Evolutionary conservation across 2,329 filamentous ascomycete species (phyloP).

Genomic region (Immersiporthe knoxdaviesiana): DNA sequence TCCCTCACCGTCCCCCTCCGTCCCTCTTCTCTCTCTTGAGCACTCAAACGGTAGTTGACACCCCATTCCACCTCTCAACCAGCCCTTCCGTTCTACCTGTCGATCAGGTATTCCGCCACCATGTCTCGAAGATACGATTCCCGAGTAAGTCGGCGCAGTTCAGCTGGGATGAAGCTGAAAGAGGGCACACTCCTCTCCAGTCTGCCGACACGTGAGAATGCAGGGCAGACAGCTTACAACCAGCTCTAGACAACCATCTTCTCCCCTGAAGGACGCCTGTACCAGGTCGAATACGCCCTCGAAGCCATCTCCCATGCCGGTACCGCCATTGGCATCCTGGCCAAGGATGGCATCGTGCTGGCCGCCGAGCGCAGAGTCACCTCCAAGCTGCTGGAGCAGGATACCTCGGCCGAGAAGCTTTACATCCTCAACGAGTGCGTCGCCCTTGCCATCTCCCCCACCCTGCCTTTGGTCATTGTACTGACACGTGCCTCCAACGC

Average conservation of each 20-base stretch:
- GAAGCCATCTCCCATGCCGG: conserved; percentile 98
- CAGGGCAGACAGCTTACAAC: conserved; percentile 27
- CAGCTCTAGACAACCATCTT: conserved; percentile 89
- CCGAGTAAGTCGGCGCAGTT: conserved; percentile 65
- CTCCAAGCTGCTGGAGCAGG: conserved; percentile 98
- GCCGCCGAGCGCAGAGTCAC: conserved; percentile 99
- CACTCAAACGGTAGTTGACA: background rate
- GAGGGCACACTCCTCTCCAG: conserved; percentile 3
- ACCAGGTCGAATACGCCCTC: conserved; percentile 98
- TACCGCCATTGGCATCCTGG: conserved; percentile 93
- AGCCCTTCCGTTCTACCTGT: conserved; percentile 4
- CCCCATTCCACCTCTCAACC: background rate
- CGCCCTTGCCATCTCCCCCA: background rate
- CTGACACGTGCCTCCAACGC: conserved; percentile 26
- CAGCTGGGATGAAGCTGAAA: conserved; percentile 7
- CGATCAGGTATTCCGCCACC: conserved; percentile 39
- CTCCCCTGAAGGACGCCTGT: conserved; percentile 96
- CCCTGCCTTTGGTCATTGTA: too few species aligned
- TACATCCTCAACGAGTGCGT: conserved; percentile 97
- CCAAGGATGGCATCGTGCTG: conserved; percentile 97
- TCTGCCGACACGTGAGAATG: conserved; percentile 4
- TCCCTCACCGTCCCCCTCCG: too few species aligned
- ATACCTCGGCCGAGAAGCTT: conserved; percentile 99
- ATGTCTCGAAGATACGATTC: conserved; percentile 99
- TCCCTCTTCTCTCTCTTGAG: background rate